Evolutionary conservation across 768 basidiomycete species (phyloP), one percentile per base, ranked within the genome.

Genomic region (Suillus sp.): DNA sequence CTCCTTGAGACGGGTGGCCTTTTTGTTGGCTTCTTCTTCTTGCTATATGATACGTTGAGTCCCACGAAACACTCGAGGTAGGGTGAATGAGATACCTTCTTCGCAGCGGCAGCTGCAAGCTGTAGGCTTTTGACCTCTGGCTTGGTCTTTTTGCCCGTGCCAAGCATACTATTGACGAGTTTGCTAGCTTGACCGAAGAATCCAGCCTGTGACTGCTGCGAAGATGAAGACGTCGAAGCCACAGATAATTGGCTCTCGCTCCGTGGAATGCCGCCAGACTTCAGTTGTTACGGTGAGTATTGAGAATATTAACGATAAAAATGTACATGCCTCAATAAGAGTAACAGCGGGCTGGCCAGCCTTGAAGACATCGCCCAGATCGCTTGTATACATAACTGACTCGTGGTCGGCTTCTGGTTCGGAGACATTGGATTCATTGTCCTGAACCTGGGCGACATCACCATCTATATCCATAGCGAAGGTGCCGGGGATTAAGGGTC

Each of bases 21-120:
- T 93, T 77, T 90, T 93, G 66, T 93, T 93, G 38, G 84, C 83
- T 71, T 93, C 91, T 67, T 91, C 92, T 80, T 96, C 92, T 82
- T 96, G 93, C 96, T 97, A 70, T 30, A 32, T 45, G 40, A 30
- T 32, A 27, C 14, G 60, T 14, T 53, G 66, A 59, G 55, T 63
- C 67, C 43, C 66, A 61, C 30, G 45, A 1, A 25, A 42, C 34
- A 61, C 4, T 55, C 1, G 47, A 67, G 62, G 59, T 10, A 59
- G 20, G 51, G 51, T 35, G 16, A 38, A 34, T 11, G 11, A 70
- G 79, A n/a, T 20, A 95, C 95, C 89, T 90, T 96, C 80, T 93
- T 96, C 3, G 93, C 93, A 2, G 87, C 92, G 20, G 84, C 84
- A 0, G 92, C 91, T 18, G 95, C 93, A 64, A 89, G 82, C 70